phyloP scores from a whole-genome alignment of 1,284 basidiomycete species.

The Coriolopsis trogii region DNA sequence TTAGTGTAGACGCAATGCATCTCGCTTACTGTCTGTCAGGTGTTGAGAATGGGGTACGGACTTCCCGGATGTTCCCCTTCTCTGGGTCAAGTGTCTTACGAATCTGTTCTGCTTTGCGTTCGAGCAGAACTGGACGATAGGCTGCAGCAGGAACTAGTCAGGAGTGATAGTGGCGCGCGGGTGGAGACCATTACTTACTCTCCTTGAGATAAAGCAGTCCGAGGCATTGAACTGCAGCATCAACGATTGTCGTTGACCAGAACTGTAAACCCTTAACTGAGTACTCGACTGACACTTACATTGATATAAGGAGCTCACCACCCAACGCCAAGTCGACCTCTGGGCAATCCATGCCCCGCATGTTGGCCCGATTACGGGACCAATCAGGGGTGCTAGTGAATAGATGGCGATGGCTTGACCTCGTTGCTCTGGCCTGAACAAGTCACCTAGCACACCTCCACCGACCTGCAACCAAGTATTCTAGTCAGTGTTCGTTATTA shows the following conservation, averaged over 20 bases:
- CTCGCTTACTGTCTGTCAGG: slow-evolving; percentile 34
- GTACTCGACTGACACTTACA: too few species aligned
- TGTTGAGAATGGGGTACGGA: slow-evolving; percentile 34
- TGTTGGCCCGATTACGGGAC: slow-evolving; percentile 47
- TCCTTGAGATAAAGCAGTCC: slow-evolving; percentile 51
- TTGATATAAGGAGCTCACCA: too few species aligned
- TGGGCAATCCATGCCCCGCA: slow-evolving; percentile 44
- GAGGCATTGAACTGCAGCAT: slow-evolving; percentile 39
- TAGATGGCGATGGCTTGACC: slow-evolving; percentile 52
- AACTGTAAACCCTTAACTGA: slow-evolving; percentile 40
- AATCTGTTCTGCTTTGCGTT: slow-evolving; percentile 44
- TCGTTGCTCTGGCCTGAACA: slow-evolving; percentile 48
- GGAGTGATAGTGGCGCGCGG: not conserved
- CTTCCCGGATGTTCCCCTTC: slow-evolving; percentile 26
- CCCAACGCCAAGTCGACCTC: slow-evolving; percentile 43
- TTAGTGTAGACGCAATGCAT: not conserved
- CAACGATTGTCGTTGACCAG: slow-evolving; percentile 42
- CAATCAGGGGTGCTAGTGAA: slow-evolving; percentile 47
- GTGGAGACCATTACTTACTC: slow-evolving; percentile 38
- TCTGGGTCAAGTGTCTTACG: slow-evolving; percentile 41
- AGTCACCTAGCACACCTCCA: slow-evolving; percentile 54
- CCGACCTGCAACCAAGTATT: too few species aligned
- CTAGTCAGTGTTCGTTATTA: too few species aligned
- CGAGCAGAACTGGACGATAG: slow-evolving; percentile 49
- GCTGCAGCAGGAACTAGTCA: slow-evolving; percentile 31